These are phyloP conservation scores for Sanghuangporus baumii DNA, from an alignment of 1,284 basidiomycete genomes.

Conservation along the genomic window DNA sequence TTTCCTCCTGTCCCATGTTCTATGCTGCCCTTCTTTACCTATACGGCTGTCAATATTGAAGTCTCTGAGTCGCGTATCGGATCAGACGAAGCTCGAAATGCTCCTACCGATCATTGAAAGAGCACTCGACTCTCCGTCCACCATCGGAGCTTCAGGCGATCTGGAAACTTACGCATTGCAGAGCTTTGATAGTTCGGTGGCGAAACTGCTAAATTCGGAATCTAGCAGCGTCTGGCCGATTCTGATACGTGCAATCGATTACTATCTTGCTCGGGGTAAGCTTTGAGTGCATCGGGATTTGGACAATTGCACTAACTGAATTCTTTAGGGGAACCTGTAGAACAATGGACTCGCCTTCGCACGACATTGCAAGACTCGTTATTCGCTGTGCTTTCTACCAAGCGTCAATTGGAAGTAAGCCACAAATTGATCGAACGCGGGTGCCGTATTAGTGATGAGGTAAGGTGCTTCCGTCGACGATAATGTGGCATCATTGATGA, in stretches of 20 bases:
- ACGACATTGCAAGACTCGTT: slow-evolving; percentile 45
- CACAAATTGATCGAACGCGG: slow-evolving; percentile 47
- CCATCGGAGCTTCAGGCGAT: slow-evolving; percentile 7
- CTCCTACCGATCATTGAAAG: slow-evolving; percentile 56
- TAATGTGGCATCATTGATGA: background rate
- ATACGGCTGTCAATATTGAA: slow-evolving; percentile 56
- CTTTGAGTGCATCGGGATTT: slow-evolving; percentile 24
- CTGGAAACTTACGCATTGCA: slow-evolving; percentile 36
- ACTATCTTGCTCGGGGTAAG: slow-evolving; percentile 43
- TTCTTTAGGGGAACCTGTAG: slow-evolving; percentile 7
- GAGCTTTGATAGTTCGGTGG: slow-evolving; percentile 47
- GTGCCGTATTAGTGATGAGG: slow-evolving; percentile 38
- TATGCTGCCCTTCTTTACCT: slow-evolving; percentile 47
- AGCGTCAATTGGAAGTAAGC: slow-evolving; percentile 52
- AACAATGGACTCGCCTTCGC: slow-evolving; percentile 36
- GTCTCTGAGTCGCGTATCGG: slow-evolving; percentile 55
- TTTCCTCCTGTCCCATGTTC: slow-evolving; percentile 80
- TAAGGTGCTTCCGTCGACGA: slow-evolving; percentile 29
- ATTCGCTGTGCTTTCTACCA: slow-evolving; percentile 43
- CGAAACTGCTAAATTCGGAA: slow-evolving; percentile 41
- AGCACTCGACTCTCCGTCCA: slow-evolving; percentile 30
- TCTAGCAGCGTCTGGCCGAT: slow-evolving; percentile 42
- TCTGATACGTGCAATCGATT: slow-evolving; percentile 40
- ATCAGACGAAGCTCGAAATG: slow-evolving; percentile 58
- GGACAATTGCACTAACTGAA: slow-evolving; percentile 4